A percentile compares a stretch with the other conserved stretches of the same genome.
Evolutionary conservation across 768 basidiomycete species (phyloP).

Genomic region (Boletus rufocinnamomeus): DNA sequence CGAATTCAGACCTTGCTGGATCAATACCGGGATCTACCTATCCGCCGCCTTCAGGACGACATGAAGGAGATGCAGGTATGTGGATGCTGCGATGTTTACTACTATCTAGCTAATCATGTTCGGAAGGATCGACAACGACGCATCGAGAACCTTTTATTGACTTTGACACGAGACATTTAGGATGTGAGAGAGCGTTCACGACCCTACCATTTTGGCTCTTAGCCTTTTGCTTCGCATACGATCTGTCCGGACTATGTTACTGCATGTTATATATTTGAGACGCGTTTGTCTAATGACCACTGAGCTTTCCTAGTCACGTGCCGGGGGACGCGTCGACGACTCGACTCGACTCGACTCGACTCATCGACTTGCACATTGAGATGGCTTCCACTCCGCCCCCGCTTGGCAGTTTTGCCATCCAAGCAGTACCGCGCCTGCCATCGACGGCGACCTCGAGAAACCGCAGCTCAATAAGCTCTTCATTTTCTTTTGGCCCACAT

Average conservation of each 20-base stretch:
- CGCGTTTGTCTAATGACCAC: neutral
- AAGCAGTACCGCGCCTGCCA: conserved; percentile 50
- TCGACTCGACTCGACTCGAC: no score
- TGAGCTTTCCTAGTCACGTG: conserved; percentile 20
- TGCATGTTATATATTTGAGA: neutral
- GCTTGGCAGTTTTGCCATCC: conserved; percentile 42
- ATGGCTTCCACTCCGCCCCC: conserved; percentile 54
- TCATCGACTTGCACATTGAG: neutral
- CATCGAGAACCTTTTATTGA: conserved; percentile 71
- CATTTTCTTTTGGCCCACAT: conserved; percentile 84
- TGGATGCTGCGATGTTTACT: conserved; percentile 1
- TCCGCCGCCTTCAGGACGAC: conserved; percentile 69
- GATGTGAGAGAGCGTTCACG: conserved; percentile 29
- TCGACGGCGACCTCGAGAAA: conserved; percentile 58
- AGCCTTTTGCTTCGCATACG: neutral
- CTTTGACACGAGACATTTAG: conserved; percentile 67
- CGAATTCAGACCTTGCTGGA: conserved; percentile 65
- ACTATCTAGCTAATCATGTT: conserved; percentile 2
- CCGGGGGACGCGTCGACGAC: conserved; percentile 9
- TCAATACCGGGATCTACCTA: conserved; percentile 62
- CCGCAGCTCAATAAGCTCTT: conserved; percentile 71
- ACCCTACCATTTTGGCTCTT: neutral
- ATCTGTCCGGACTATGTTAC: neutral
- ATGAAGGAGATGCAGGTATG: conserved; percentile 81
- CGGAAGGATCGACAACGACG: conserved; percentile 70